Evolutionary conservation across 192 early-diverging fungal genomes (phyloP).

Genomic region (Diversispora eburnea): DNA sequence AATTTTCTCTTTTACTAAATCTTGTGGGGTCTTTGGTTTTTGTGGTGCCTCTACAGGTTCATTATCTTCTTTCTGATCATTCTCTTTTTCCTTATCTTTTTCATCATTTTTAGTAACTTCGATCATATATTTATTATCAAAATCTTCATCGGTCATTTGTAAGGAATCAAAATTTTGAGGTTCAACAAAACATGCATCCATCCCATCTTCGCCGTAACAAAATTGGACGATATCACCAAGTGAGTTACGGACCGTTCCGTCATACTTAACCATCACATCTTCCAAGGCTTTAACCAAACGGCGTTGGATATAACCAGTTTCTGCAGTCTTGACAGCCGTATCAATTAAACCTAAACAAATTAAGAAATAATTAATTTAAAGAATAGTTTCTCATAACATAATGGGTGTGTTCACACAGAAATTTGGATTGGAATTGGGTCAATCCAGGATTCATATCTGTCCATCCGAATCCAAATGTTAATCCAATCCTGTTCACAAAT

Average conservation of each 20-base stretch:
- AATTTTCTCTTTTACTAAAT: conserved; percentile 26
- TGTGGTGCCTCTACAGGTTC: conserved; percentile 30
- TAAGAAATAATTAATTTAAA: conserved; percentile 1
- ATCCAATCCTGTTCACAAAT: too few relatives aligned
- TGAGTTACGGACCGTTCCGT: conserved; percentile 95
- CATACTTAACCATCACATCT: conserved; percentile 96
- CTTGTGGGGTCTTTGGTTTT: conserved; percentile 3
- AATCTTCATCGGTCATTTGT: conserved; percentile 60
- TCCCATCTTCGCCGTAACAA: conserved; percentile 97
- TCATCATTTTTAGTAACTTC: conserved; percentile 63
- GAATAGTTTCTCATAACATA: background rate
- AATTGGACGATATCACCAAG: conserved; percentile 93
- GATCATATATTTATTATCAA: conserved; percentile 77
- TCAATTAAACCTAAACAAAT: conserved; percentile 77
- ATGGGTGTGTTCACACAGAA: too few relatives aligned
- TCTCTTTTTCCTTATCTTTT: conserved; percentile 74
- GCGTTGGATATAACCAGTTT: conserved; percentile 99
- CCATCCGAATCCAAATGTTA: too few relatives aligned
- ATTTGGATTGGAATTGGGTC: too few relatives aligned
- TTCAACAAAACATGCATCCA: conserved; percentile 92
- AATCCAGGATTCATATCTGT: too few relatives aligned
- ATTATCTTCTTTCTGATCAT: conserved; percentile 48
- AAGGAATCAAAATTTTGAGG: conserved; percentile 73
- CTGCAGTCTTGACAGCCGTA: conserved; percentile 99
- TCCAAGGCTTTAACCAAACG: conserved; percentile 97